A percentile compares a stretch with the other conserved stretches of the same genome.
Evolutionary conservation across 192 early-diverging fungal species (phyloP).

Genomic region (Rhizophagus clarus): DNA sequence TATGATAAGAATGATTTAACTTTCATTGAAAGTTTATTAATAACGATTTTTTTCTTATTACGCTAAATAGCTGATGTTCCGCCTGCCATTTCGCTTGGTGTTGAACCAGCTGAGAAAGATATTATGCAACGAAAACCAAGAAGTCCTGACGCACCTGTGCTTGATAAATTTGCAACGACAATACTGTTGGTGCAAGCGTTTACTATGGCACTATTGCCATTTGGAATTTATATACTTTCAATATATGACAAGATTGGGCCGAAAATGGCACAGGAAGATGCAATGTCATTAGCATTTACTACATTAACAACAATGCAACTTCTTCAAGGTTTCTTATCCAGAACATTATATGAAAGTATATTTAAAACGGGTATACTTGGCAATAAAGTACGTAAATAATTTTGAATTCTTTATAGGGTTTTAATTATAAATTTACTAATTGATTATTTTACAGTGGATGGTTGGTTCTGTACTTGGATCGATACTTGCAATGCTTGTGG

Average conservation of each 20-base stretch:
- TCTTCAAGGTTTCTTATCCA: conserved; percentile 82
- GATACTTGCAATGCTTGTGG: conserved; percentile 71
- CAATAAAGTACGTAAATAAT: conserved; percentile 46
- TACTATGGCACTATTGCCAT: conserved; percentile 65
- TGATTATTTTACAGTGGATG: conserved; percentile 57
- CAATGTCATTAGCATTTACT: conserved; percentile 71
- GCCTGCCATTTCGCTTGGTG: conserved; percentile 90
- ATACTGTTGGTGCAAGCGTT: conserved; percentile 76
- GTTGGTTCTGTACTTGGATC: conserved; percentile 73
- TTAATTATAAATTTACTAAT: not conserved
- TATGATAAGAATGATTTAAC: too few species aligned
- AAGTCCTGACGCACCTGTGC: conserved; percentile 71
- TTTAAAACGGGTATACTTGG: conserved; percentile 74
- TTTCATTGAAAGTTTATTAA: not conserved
- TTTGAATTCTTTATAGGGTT: too few species aligned
- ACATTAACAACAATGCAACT: conserved; percentile 88
- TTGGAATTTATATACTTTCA: conserved; percentile 62
- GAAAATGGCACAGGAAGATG: conserved; percentile 36
- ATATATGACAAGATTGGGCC: conserved; percentile 27
- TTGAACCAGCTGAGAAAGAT: conserved; percentile 84
- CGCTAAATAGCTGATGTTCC: conserved; percentile 80
- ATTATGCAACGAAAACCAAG: conserved; percentile 87
- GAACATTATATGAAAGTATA: conserved; percentile 70
- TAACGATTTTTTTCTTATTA: not conserved
- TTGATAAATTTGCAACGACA: conserved; percentile 61